phyloP scores from a whole-genome alignment of 1,284 basidiomycete genomes.

The Rhodofomes roseus region DNA sequence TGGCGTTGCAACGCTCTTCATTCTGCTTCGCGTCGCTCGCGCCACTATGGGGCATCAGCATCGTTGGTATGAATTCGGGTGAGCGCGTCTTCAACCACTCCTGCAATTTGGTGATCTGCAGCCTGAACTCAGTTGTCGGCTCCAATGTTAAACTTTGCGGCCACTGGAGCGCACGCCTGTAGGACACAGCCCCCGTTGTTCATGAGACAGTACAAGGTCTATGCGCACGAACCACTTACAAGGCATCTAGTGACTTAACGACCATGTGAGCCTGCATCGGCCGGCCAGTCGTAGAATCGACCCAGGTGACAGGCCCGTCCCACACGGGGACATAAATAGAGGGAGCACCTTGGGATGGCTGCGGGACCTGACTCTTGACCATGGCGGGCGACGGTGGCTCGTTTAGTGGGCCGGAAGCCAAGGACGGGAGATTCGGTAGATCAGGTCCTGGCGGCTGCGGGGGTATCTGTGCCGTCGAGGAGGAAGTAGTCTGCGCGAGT shows the following conservation, averaged over 20 bases:
- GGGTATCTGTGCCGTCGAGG: too few relatives aligned
- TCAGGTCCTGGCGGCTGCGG: too few relatives aligned
- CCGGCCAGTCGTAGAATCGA: constrained; percentile 27
- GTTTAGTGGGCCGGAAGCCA: not conserved
- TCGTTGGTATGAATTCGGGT: constrained; percentile 14
- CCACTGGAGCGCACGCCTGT: constrained; percentile 54
- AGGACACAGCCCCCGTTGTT: constrained; percentile 3
- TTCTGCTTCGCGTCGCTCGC: constrained; percentile 27
- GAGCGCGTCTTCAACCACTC: constrained; percentile 43
- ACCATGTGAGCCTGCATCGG: constrained; percentile 43
- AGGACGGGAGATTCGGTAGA: too few relatives aligned
- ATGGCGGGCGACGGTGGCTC: not conserved
- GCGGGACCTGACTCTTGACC: not conserved
- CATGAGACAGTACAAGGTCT: not conserved
- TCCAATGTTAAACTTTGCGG: constrained; percentile 43
- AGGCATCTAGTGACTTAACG: not conserved
- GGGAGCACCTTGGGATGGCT: not conserved
- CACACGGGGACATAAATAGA: constrained; percentile 29
- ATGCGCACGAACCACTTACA: not conserved
- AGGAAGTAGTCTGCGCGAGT: too few relatives aligned
- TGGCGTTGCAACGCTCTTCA: constrained; percentile 34
- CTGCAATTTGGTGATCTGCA: constrained; percentile 37
- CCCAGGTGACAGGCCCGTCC: constrained; percentile 50
- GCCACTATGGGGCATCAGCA: constrained; percentile 16
- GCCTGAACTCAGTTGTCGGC: constrained; percentile 39